Base-by-base conservation (phyloP, 1,284 basidiomycete genomes). In the Ceratobasidium papillatum region DNA sequence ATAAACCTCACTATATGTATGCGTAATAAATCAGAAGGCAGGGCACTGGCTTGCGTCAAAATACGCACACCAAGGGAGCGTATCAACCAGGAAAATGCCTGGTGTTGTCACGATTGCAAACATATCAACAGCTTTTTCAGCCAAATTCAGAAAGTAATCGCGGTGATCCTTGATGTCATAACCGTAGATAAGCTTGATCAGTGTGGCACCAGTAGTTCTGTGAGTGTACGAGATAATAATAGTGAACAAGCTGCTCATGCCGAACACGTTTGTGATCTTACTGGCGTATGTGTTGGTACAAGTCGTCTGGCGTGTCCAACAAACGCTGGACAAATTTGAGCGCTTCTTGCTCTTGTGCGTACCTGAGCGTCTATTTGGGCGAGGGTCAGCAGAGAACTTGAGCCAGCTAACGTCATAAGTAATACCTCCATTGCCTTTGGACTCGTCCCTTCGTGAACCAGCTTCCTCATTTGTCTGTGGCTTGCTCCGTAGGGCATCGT, bases 381-480 rank as follows among this genome's bases (percentile, higher is more conserved):
- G 8, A 9, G 8, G 30, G 41, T 43, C 45, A 11, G 22, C 25
- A 32, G 63, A 19, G 34, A 34, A 36, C 3, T 25, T 38, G 30
- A 41, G 22, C 30, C 5, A 62, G 9, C 30, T 5, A 62, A 62
- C 8, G 25, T 38, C 7, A 25, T 11, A 41, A n/a, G 11, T 7
- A 7, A 34, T 19, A 64, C 62, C 63, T 51, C 63, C 27, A 65
- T 65, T 1, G 63, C 63, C 38, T 65, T 65, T 49, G 63, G 27
- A 34, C 47, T 51, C 5, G 32, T 22, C 11, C 63, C 63, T 65
- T 65, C 63, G 45, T 65, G 32, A 9, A 65, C 30, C 3, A 51
- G 47, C 22, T 65, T 65, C 25, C 63, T 30, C 2, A 51, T 25
- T 5, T 12, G 47, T 32, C 34, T 65, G 32, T 49, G 45, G 7